A percentile compares a stretch with the other conserved stretches of the same genome.
Conservation (phyloP, 306 rosid species). For the Rosa persica region DNA sequence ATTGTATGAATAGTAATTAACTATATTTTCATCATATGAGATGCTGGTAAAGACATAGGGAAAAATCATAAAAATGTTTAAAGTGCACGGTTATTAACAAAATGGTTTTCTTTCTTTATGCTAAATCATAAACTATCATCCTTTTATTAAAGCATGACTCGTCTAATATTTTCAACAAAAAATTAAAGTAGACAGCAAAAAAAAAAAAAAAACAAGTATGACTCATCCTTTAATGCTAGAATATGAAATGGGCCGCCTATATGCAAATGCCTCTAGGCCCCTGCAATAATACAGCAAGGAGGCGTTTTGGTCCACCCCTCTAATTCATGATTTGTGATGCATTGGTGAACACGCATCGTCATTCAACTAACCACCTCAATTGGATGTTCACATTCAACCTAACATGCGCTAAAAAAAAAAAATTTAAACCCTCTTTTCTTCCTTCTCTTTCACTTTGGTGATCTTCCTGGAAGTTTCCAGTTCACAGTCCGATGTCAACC, state of each 20-base stretch:
- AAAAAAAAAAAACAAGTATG: too few relatives aligned
- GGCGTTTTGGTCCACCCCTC: background rate
- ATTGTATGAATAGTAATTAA: too few relatives aligned
- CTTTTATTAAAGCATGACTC: background rate
- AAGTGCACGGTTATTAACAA: background rate
- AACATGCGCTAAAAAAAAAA: background rate
- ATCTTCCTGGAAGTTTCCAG: constrained; percentile 19
- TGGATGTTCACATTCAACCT: background rate
- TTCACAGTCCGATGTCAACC: background rate
- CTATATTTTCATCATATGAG: too few relatives aligned
- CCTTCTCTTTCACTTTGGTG: background rate
- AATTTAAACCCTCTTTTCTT: background rate
- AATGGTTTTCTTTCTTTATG: background rate
- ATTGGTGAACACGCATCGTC: background rate
- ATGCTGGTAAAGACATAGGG: too few relatives aligned
- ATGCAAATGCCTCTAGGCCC: background rate
- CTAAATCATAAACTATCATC: background rate
- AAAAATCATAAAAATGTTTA: too few relatives aligned
- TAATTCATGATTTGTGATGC: background rate
- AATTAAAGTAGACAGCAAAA: too few relatives aligned
- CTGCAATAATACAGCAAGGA: background rate
- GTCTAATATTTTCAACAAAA: background rate
- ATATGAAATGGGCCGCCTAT: background rate
- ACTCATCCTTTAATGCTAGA: background rate
- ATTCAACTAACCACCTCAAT: background rate